Percentiles rank a stretch among this genome's conserved stretches.
Conservation (phyloP, 2,329 filamentous ascomycete species). For the Fusarium burgessii region DNA sequence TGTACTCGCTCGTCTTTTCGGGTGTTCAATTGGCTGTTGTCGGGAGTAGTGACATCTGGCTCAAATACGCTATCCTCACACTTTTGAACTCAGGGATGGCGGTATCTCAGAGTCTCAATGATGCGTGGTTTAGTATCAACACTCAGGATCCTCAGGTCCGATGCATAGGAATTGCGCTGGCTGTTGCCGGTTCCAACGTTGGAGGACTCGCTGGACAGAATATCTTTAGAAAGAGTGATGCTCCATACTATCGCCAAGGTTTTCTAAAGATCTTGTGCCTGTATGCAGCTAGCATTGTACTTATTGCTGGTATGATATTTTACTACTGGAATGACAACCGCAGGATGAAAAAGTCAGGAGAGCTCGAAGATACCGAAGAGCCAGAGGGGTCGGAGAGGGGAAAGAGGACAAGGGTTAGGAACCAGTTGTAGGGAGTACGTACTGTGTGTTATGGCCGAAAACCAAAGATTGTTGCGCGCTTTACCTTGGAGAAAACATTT, state of each 20-base stretch:
- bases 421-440: not conserved
- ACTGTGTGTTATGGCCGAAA: too few species aligned
- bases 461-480: too few species aligned
- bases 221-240: not conserved
- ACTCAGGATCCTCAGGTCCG: slow-evolving; percentile 1
- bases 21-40: slow-evolving; percentile 14
- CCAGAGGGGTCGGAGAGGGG: not conserved
- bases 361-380: not conserved
- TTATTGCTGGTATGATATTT: slow-evolving; percentile 11
- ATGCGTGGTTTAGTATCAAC: slow-evolving; percentile 4
- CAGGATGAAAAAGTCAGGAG: not conserved
- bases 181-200: not conserved
- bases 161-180: not conserved
- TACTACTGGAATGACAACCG: slow-evolving; percentile 15
- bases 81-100: not conserved
- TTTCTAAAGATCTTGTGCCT: not conserved
- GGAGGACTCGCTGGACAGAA: not conserved
- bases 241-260: not conserved
- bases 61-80: not conserved
- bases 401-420: not conserved
- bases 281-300: slow-evolving; percentile 10
- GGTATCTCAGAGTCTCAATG: slow-evolving; percentile 3
- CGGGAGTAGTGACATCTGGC: not conserved
- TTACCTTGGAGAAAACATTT: too few species aligned
- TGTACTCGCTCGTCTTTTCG: not conserved